Evolutionary conservation across 257 asterid genomes (phyloP), one percentile per base, ranked within the genome.

Genomic region (Catharanthus roseus): DNA sequence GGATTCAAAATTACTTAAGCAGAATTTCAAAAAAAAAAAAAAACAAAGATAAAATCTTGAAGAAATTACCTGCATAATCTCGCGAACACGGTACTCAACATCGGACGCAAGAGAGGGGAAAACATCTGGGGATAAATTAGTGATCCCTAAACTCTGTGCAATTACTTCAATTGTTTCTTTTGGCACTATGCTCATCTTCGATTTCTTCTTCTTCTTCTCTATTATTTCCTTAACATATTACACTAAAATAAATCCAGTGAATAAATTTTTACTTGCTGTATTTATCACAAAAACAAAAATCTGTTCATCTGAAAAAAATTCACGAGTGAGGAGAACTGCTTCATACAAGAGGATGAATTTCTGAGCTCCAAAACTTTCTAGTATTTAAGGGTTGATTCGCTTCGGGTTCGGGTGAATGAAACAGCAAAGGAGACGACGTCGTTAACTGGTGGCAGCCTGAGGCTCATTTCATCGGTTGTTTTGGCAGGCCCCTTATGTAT

Each of bases 61-160:
- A n/a, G n/a, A n/a, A n/a, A n/a, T 19, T 31, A 95, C 99, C 99
- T 95, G 99, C 99, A 95, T 95, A 45, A 91, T 88, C 84, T 95
- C 97, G 34, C 97, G 93, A 71, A 95, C 81, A 44, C 97, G 97
- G 74, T 89, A 91, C 83, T 95, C 99, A 11, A 88, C 97, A 82
- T 95, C 99, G 73, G 93, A 90, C 36, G 99, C 97, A 18, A 95
- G 90, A 73, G 86, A 87, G 49, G 96, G 95, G 70, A 90, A 81
- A 3, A 91, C 91, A 69, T 95, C 97, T 41, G 97, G 89, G 19
- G 97, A 83, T 78, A 95, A 77, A 78, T 95, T 91, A 80, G 72
- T 82, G 69, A 91, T 87, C 76, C 97, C 97, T 6, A 91, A 84
- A 80, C 96, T 89, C 79, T 95, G 97, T 38, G 99, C 95, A 23